Evolutionary conservation across 192 early-diverging fungal genomes (phyloP).

Genomic region (Dissophora ornata): DNA sequence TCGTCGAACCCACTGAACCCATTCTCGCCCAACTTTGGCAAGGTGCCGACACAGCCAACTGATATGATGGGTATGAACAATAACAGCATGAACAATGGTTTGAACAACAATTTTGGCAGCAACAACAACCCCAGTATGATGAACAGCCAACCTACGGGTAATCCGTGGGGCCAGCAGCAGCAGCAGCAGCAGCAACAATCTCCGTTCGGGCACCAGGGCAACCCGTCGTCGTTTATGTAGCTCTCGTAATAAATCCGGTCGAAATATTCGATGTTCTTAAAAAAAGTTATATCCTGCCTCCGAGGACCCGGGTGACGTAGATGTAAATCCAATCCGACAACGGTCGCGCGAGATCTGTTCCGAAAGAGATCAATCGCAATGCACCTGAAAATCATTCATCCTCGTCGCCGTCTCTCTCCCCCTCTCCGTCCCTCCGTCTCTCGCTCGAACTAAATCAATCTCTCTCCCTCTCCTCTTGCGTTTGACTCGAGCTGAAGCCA

Average conservation of each 20-base stretch:
- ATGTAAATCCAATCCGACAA: too few species aligned
- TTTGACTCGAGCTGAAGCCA: background rate
- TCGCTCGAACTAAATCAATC: too few species aligned
- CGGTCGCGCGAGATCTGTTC: slow-evolving; percentile 1
- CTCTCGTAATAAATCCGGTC: too few species aligned
- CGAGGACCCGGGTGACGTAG: too few species aligned
- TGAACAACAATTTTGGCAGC: background rate
- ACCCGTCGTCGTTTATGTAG: slow-evolving; percentile 4
- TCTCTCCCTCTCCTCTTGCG: background rate
- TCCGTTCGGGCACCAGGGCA: slow-evolving; percentile 15
- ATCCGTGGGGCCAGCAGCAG: slow-evolving; percentile 37
- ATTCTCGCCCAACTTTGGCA: slow-evolving; percentile 53
- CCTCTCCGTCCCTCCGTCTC: too few species aligned
- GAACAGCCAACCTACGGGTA: slow-evolving; percentile 22
- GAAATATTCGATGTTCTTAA: too few species aligned
- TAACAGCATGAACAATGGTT: slow-evolving; percentile 13
- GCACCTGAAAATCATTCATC: background rate
- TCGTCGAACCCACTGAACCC: slow-evolving; percentile 45
- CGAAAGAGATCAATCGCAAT: background rate
- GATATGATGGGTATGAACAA: slow-evolving; percentile 29
- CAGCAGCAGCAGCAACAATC: slow-evolving; percentile 26
- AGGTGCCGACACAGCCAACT: slow-evolving; percentile 34
- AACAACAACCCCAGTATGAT: slow-evolving; percentile 7
- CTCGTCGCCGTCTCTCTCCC: background rate
- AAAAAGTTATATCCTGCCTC: too few species aligned